phyloP scores from a whole-genome alignment of 2,329 filamentous ascomycete genomes.

The Alternaria incomplexa region DNA sequence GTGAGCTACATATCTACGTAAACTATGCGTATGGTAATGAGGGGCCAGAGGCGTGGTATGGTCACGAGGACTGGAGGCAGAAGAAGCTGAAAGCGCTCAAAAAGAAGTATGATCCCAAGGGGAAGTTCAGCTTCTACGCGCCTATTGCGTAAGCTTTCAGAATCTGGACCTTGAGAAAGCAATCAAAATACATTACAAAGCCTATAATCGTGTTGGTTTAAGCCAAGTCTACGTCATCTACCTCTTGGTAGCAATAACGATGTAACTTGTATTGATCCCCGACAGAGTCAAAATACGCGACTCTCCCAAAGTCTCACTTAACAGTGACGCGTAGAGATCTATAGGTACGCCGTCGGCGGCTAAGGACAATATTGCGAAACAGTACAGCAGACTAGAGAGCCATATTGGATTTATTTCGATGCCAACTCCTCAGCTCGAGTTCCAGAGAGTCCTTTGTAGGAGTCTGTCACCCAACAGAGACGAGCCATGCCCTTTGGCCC shows the following conservation, averaged over 20 bases:
- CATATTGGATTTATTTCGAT: background rate
- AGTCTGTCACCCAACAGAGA: background rate
- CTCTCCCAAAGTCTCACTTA: background rate
- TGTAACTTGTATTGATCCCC: no score
- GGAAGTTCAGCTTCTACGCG: slow-evolving; percentile 39
- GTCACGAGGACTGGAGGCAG: slow-evolving; percentile 41
- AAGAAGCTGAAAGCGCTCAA: slow-evolving; percentile 41
- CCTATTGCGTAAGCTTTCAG: slow-evolving; percentile 11
- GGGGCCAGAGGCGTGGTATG: slow-evolving; percentile 36
- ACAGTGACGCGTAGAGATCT: accelerated
- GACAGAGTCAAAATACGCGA: no score
- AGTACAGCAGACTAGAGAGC: accelerated
- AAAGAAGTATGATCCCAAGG: slow-evolving; percentile 41
- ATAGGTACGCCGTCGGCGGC: accelerated
- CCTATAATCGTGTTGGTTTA: no score
- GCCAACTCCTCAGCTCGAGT: background rate
- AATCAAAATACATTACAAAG: no score
- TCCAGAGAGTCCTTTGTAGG: background rate
- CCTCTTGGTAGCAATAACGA: no score
- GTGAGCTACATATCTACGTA: slow-evolving; percentile 38
- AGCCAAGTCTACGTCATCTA: no score
- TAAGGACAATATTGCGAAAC: background rate
- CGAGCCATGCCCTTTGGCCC: background rate
- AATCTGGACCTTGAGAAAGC: no score
- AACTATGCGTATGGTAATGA: slow-evolving; percentile 47